These are phyloP conservation scores for bread wheat (Triticum aestivum) DNA, from an alignment of 176 grass and related monocot genomes.

Conservation along the genomic window IWGSC_CS_RefSeq_v2.1 NC_057810.1:703875615-703876114, in stretches of 20 bases:
- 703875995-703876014: constrained; percentile 64
- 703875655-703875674: constrained; percentile 30
- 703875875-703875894: constrained; percentile 75
- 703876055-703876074: constrained; percentile 88
- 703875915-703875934: constrained; percentile 99
- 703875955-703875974: constrained; percentile 87
- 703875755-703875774: constrained; percentile 42
- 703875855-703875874: constrained; percentile 74
- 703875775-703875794: constrained; percentile 65
- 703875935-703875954: constrained; percentile 66
- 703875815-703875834: constrained; percentile 57
- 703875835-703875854: constrained; percentile 68
- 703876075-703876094: constrained; percentile 78
- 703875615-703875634: constrained; percentile 56
- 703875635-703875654: constrained; percentile 31
- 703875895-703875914: constrained; percentile 96
- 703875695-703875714: constrained; percentile 78
- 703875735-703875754: constrained; percentile 39
- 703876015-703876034: constrained; percentile 78
- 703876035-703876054: constrained; percentile 67
- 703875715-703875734: constrained; percentile 85
- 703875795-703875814: constrained; percentile 47
- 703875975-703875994: constrained; percentile 96
- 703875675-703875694: constrained; percentile 32
- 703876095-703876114: constrained; percentile 73